Evolutionary conservation across 257 asterid genomes (phyloP).

Genomic region (Parsonsia alboflavescens): DNA sequence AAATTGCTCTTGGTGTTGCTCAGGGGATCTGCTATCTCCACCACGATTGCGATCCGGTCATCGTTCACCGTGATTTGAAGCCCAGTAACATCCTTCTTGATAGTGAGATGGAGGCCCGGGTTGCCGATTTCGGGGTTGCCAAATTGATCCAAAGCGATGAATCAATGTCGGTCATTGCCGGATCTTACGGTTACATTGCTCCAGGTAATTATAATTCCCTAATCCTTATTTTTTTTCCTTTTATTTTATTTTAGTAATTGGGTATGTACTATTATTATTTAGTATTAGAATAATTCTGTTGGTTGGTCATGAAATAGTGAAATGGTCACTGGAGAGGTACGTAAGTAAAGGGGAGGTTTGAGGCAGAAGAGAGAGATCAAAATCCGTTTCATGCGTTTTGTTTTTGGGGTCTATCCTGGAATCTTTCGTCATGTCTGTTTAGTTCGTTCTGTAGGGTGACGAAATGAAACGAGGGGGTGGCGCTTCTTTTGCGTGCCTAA

Average conservation of each 20-base stretch:
- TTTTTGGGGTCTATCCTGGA: neutral
- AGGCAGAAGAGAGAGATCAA: too few relatives aligned
- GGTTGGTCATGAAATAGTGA: neutral
- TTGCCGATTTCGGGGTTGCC: conserved; percentile 89
- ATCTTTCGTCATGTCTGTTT: conserved; percentile 18
- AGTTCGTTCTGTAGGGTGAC: conserved; percentile 52
- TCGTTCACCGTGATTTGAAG: conserved; percentile 71
- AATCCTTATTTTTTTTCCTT: too few relatives aligned
- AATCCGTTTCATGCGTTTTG: conserved; percentile 11
- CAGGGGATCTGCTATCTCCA: conserved; percentile 88
- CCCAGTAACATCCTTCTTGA: conserved; percentile 78
- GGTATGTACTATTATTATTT: too few relatives aligned
- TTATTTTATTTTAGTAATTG: too few relatives aligned
- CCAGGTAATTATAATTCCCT: conserved; percentile 46
- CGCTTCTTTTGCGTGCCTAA: conserved; percentile 16
- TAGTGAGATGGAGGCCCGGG: conserved; percentile 65
- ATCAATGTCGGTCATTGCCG: conserved; percentile 84
- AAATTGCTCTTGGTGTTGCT: conserved; percentile 78
- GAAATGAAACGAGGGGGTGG: neutral
- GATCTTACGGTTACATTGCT: conserved; percentile 94
- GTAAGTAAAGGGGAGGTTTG: neutral
- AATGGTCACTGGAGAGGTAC: neutral
- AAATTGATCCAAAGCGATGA: conserved; percentile 63
- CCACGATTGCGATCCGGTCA: conserved; percentile 82
- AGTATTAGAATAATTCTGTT: neutral